Conservation (phyloP, 192 early-diverging fungal genomes). For the Haplosporangium gracile region DNA sequence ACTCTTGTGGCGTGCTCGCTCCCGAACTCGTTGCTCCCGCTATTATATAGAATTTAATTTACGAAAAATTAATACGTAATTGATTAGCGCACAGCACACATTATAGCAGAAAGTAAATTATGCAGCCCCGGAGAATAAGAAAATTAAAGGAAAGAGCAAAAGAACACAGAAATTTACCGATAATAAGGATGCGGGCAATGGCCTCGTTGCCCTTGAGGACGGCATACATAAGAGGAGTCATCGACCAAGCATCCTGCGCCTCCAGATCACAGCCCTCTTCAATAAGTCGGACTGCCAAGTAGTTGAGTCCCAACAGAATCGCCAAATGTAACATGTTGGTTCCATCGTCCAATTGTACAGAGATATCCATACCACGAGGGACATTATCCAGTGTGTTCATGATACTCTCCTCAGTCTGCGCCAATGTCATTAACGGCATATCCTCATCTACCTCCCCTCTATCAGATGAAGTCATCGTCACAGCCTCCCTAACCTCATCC, state of each 20-base stretch:
- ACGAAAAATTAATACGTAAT: neutral
- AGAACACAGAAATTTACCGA: conserved; percentile 23
- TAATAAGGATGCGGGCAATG: conserved; percentile 20
- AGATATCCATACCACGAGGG: conserved; percentile 33
- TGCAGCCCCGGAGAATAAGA: neutral
- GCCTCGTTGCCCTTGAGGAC: conserved; percentile 40
- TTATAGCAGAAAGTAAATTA: neutral
- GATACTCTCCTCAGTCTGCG: conserved; percentile 37
- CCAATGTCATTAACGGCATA: conserved; percentile 14
- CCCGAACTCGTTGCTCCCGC: conserved; percentile 44
- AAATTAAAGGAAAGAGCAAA: conserved; percentile 6
- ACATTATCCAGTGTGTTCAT: conserved; percentile 25
- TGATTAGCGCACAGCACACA: neutral
- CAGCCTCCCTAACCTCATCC: neutral
- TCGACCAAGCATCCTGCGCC: conserved; percentile 25
- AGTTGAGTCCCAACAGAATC: conserved; percentile 26
- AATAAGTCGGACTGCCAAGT: conserved; percentile 14
- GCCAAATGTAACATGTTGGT: conserved; percentile 44
- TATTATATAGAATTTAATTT: neutral
- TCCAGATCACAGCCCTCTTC: conserved; percentile 51
- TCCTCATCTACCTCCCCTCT: neutral
- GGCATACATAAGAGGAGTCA: conserved; percentile 49
- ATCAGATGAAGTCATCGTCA: neutral
- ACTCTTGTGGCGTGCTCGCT: conserved; percentile 35
- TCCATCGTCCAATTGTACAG: conserved; percentile 49